Conservation (phyloP, 2,329 filamentous ascomycete species). For the Xenoacremonium recifei region DNA sequence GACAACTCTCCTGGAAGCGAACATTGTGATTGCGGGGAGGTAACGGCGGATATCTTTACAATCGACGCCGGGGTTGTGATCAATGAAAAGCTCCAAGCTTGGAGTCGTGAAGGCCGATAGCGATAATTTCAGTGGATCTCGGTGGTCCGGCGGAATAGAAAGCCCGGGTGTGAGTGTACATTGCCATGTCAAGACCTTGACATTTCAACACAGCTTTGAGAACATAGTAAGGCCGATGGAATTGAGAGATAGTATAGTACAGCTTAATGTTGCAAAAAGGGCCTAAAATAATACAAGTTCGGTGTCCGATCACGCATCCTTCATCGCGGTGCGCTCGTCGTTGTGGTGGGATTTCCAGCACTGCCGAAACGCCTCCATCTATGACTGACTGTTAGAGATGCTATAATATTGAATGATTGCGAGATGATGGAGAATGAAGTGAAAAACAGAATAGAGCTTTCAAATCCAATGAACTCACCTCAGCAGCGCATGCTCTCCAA, state of each 20-base stretch:
- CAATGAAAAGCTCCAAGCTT: no score
- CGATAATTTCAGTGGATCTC: not conserved
- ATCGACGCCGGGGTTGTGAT: not conserved
- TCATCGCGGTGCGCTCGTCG: slow-evolving; percentile 74
- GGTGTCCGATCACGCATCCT: slow-evolving; percentile 60
- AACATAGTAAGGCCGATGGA: no score
- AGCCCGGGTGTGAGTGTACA: slow-evolving; percentile 7
- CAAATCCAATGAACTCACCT: slow-evolving; percentile 64
- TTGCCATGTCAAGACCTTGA: no score
- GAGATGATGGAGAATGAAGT: no score
- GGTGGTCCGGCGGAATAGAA: slow-evolving; percentile 14
- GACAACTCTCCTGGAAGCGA: slow-evolving; percentile 22
- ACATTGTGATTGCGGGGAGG: slow-evolving; percentile 21
- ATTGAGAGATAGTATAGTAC: no score
- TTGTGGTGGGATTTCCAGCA: slow-evolving; percentile 94
- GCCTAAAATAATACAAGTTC: no score
- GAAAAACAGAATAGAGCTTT: no score
- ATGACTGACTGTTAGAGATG: slow-evolving; percentile 10
- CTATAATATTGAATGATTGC: no score
- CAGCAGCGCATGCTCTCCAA: slow-evolving; percentile 83
- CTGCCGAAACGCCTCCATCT: slow-evolving; percentile 88
- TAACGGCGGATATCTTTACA: not conserved
- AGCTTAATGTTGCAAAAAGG: no score
- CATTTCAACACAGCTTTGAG: no score
- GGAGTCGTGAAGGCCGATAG: not conserved